These are phyloP conservation scores for Colletotrichum sp. DNA, from an alignment of 2,329 filamentous ascomycete species.

Conservation along the genomic window DNA sequence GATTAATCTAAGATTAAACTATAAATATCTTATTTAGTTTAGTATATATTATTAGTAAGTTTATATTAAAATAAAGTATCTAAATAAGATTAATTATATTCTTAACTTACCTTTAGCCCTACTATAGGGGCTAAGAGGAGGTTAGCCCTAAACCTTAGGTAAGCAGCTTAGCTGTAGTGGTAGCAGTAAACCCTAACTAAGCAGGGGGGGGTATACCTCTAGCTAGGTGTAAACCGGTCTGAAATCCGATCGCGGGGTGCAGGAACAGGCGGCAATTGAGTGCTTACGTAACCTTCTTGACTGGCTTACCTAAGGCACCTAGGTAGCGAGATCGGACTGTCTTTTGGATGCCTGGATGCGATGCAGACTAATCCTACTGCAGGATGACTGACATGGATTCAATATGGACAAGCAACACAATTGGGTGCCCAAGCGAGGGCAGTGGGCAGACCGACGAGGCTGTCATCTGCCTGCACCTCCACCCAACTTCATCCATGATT, in stretches of 20 bases:
- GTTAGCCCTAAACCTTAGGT: too few species aligned
- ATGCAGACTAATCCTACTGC: background rate
- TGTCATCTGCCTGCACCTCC: background rate
- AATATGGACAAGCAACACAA: accelerated
- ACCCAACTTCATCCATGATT: background rate
- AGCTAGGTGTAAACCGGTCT: background rate
- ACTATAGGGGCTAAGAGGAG: too few species aligned
- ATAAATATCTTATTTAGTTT: too few species aligned
- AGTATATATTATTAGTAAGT: too few species aligned
- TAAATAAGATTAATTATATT: too few species aligned
- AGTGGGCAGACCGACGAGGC: background rate
- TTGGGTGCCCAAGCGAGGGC: background rate
- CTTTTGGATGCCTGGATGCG: background rate
- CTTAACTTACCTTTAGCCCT: too few species aligned
- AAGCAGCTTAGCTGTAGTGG: too few species aligned
- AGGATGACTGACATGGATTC: background rate
- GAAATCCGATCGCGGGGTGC: background rate
- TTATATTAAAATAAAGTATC: too few species aligned
- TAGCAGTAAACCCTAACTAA: too few species aligned
- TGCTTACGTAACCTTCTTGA: too few species aligned
- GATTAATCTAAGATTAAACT: too few species aligned
- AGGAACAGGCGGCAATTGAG: background rate
- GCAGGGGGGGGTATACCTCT: too few species aligned
- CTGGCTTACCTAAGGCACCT: background rate
- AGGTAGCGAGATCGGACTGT: background rate